These are phyloP conservation scores for Myxozyma mucilagina DNA, from an alignment of 805 yeast genomes.

Conservation along the genomic window DNA sequence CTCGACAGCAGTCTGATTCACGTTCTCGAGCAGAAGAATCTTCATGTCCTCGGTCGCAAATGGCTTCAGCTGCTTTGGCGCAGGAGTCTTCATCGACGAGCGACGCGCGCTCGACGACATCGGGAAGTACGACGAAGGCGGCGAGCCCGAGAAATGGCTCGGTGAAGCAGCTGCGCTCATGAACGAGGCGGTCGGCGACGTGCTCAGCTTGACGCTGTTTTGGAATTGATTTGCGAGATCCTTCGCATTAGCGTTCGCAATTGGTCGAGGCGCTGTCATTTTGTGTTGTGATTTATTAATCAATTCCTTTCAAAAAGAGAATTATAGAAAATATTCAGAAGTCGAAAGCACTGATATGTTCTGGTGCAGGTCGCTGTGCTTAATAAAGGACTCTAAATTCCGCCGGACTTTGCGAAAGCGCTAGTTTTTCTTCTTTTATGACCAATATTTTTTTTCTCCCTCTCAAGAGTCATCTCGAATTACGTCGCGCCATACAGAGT, in stretches of 20 bases:
- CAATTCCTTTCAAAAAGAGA: background rate
- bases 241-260: constrained; percentile 11
- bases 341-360: no score
- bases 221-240: constrained; percentile 23
- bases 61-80: constrained; percentile 75
- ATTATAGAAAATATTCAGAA: background rate
- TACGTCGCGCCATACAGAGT: no score
- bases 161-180: constrained; percentile 25
- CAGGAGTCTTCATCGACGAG: constrained; percentile 25
- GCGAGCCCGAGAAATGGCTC: constrained; percentile 27
- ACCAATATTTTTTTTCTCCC: no score
- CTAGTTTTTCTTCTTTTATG: no score
- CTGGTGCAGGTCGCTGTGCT: no score
- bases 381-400: no score
- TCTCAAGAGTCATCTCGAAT: no score
- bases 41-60: constrained; percentile 94
- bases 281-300: background rate
- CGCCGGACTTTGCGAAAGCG: no score
- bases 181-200: constrained; percentile 30
- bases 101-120: constrained; percentile 14
- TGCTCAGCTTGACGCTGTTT: constrained; percentile 28
- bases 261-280: constrained; percentile 27
- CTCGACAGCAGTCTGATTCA: constrained; percentile 86
- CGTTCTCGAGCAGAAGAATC: constrained; percentile 86
- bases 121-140: constrained; percentile 29